These are phyloP conservation scores for Colletotrichum cereale DNA, from an alignment of 2,329 filamentous ascomycete species.

Conservation along the genomic window DNA sequence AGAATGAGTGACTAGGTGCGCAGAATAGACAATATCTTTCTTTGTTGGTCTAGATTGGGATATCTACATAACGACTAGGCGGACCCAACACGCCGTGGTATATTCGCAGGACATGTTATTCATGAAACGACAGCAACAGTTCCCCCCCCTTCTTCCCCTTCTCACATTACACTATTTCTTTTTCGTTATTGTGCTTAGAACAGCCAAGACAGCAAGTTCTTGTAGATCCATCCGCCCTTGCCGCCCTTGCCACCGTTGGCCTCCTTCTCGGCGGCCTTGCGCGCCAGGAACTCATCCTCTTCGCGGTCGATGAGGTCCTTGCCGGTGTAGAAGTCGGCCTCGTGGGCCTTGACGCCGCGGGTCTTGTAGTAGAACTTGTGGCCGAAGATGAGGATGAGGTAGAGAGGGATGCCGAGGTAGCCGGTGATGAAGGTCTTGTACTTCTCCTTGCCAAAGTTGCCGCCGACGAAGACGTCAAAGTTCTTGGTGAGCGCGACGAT, in stretches of 20 bases:
- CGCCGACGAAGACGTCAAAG: slow-evolving; percentile 76
- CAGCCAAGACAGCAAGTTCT: slow-evolving; percentile 43
- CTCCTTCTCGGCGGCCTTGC: slow-evolving; percentile 54
- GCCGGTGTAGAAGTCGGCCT: slow-evolving; percentile 78
- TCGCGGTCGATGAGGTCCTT: slow-evolving; percentile 81
- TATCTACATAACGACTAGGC: slow-evolving; percentile 33
- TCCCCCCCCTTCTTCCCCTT: neutral
- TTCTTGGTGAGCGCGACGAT: slow-evolving; percentile 87
- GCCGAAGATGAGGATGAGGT: slow-evolving; percentile 76
- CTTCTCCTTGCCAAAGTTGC: slow-evolving; percentile 56
- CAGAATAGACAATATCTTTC: slow-evolving; percentile 4
- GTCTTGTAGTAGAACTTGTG: slow-evolving; percentile 71
- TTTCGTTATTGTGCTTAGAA: slow-evolving; percentile 26
- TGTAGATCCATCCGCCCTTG: slow-evolving; percentile 46
- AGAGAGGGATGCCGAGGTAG: slow-evolving; percentile 82
- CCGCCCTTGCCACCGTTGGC: slow-evolving; percentile 43
- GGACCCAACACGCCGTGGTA: slow-evolving; percentile 38
- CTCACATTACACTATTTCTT: too few relatives aligned
- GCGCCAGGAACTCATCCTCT: slow-evolving; percentile 76
- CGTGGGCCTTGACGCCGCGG: slow-evolving; percentile 66
- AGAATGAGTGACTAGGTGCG: neutral
- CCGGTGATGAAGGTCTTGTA: slow-evolving; percentile 84
- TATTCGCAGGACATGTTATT: slow-evolving; percentile 39
- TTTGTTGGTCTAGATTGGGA: slow-evolving; percentile 33
- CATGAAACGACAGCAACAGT: slow-evolving; percentile 17